Conservation (phyloP, 2,329 filamentous ascomycete genomes). For the Karstenula rhodostoma region DNA sequence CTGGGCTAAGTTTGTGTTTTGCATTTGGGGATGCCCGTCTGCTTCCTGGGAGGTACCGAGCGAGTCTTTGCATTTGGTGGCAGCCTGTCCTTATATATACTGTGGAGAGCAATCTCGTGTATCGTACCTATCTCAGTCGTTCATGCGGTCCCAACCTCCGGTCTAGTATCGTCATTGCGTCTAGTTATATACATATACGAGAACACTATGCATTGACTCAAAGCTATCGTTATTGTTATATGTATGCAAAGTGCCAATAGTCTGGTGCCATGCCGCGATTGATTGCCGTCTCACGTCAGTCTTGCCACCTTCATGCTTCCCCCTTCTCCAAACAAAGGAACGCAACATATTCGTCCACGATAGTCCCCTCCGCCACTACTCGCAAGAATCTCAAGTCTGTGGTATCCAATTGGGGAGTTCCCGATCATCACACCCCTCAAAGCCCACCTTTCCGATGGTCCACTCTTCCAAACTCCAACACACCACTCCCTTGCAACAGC, state of each 20-base stretch:
- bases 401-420: too few species aligned
- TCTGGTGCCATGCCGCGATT: background rate
- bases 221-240: background rate
- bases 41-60: background rate
- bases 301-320: too few species aligned
- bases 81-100: background rate
- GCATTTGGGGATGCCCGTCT: constrained; percentile 13
- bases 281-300: too few species aligned
- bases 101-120: background rate
- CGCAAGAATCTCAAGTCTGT: too few species aligned
- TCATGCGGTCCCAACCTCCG: background rate
- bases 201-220: background rate
- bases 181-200: background rate
- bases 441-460: background rate
- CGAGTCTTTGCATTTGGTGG: constrained; percentile 5
- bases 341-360: too few species aligned
- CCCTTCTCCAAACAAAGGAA: too few species aligned
- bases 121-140: background rate
- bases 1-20: constrained; percentile 11
- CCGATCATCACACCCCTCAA: background rate
- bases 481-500: background rate
- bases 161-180: background rate
- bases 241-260: background rate
- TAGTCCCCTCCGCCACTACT: too few species aligned
- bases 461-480: background rate